phyloP scores from a whole-genome alignment of 1,139 yeast species.

The Ogataea hybrid region DNA sequence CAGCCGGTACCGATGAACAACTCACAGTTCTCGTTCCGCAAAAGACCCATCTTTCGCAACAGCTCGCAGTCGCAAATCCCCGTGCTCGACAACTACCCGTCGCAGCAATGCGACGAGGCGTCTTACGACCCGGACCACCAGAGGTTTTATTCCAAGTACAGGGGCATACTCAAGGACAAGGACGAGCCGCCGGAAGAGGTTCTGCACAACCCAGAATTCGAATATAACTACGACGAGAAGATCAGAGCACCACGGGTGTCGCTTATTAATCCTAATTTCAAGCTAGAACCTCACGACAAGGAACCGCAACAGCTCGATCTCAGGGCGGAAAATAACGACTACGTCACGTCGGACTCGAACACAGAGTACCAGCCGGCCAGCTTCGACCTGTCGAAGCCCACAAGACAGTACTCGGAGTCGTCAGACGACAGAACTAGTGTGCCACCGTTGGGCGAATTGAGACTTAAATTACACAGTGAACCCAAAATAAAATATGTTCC shows the following conservation, averaged over 20 bases:
- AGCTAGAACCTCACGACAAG: not conserved
- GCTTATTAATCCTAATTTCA: slow-evolving; percentile 19
- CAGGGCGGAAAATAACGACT: not conserved
- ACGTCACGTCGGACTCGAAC: not conserved
- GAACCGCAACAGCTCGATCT: not conserved
- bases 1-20: slow-evolving; percentile 4
- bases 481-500: slow-evolving; percentile 32
- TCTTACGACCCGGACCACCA: slow-evolving; percentile 30
- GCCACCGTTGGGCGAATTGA: slow-evolving; percentile 1
- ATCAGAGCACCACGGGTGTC: slow-evolving; percentile 35
- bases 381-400: slow-evolving; percentile 28
- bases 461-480: slow-evolving; percentile 30
- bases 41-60: slow-evolving; percentile 25
- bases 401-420: slow-evolving; percentile 23
- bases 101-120: slow-evolving; percentile 28
- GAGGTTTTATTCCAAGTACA: slow-evolving; percentile 28
- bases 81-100: slow-evolving; percentile 27
- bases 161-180: slow-evolving; percentile 29
- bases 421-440: slow-evolving; percentile 8
- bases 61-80: slow-evolving; percentile 29
- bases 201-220: slow-evolving; percentile 26
- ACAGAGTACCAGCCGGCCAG: slow-evolving; percentile 29
- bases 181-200: slow-evolving; percentile 28
- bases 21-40: slow-evolving; percentile 29
- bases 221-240: slow-evolving; percentile 32